Base-by-base conservation (phyloP, 257 asterid species). In the Plectranthus barbatus region DNA sequence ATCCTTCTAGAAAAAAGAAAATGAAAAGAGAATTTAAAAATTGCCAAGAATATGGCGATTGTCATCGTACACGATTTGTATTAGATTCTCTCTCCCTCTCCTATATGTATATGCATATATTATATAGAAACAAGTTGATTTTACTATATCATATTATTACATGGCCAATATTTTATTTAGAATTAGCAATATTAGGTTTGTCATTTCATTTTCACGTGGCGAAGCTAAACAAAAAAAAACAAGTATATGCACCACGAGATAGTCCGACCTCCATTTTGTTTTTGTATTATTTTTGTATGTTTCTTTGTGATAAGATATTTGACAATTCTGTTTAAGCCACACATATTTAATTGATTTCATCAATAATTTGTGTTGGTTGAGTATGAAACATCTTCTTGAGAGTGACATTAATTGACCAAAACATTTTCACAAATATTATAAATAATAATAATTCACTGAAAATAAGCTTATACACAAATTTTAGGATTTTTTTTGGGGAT, bases 61-160 rank as follows among this genome's bases (percentile, higher is more conserved):
- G 46, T 51, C 60, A 33, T 72, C 39, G 59, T 44, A 72, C 60
- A 24, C 52, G 36, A 15, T 13, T 21, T 37, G 41, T 70, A 42
- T 53, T 4, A 23, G 29, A 1, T 4, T 23, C 29, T 23, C 11
- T 46, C 51, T 24, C 37, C 41, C 67, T 3, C 9, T 9, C 8
- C 1, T 9, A 23, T 42, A 24, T 10, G 14, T 37, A 14, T 8
- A 37, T 21, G 17, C n/a, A 60, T 26, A 44, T 53, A 42, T 17
- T 10, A 61, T 40, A 57, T 1, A 1, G 4, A 1, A 23, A 56
- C 79, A 44, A 60, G 58, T 67, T 74, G 65, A 50, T 49, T 19
- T 64, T 37, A 31, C 40, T 52, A 19, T 18, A 69, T 50, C 24
- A 41, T 8, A 29, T 15, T 55, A n/a, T 64, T n/a, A 7, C 26